phyloP scores from a whole-genome alignment of 495 filamentous ascomycete genomes.

The Friedmanniomyces simplex region DNA sequence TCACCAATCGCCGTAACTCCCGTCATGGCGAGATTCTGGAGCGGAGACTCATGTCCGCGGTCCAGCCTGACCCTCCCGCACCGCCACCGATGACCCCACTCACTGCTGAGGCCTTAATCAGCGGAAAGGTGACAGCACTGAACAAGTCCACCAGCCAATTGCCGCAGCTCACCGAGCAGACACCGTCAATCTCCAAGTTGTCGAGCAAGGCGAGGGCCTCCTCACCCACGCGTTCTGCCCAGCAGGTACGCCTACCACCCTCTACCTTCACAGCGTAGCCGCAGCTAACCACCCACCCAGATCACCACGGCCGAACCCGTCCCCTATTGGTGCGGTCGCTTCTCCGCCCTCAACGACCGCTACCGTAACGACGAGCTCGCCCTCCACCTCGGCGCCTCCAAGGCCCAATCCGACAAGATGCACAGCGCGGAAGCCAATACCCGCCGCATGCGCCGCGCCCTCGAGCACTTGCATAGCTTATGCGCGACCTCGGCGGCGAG shows the following conservation, averaged over 20 bases:
- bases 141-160: not conserved
- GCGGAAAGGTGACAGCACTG: not conserved
- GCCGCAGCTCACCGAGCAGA: not conserved
- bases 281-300: not conserved
- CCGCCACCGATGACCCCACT: constrained; percentile 5
- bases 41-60: constrained; percentile 13
- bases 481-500: constrained; percentile 16
- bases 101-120: not conserved
- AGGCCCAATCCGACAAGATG: constrained; percentile 9
- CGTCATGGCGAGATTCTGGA: constrained; percentile 14
- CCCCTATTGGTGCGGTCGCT: constrained; percentile 21
- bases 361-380: constrained; percentile 19
- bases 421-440: constrained; percentile 13
- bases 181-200: not conserved
- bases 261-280: not conserved
- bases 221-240: not conserved
- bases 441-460: constrained; percentile 15
- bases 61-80: constrained; percentile 1
- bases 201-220: not conserved
- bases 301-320: constrained; percentile 3
- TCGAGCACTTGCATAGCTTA: constrained; percentile 13
- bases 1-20: constrained; percentile 7
- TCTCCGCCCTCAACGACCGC: constrained; percentile 16
- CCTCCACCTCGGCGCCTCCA: not conserved
- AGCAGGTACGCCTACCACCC: not conserved